These are phyloP conservation scores for Pseudovirgaria hyperparasitica DNA, from an alignment of 2,329 filamentous ascomycete genomes.

Conservation along the genomic window DNA sequence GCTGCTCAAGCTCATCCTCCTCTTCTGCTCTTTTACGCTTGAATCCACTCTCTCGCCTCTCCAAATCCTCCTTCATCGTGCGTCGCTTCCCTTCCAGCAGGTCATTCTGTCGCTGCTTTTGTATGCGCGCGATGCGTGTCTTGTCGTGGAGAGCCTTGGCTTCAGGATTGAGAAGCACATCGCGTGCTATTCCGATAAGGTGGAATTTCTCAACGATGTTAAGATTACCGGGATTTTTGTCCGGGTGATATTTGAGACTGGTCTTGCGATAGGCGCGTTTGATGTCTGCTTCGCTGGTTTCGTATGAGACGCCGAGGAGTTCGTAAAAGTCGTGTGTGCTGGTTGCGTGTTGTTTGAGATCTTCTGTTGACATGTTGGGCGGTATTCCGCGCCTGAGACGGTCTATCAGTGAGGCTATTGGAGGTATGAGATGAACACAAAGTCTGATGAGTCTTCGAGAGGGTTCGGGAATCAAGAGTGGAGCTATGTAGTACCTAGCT, in stretches of 20 bases:
- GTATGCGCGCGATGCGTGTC: conserved; percentile 55
- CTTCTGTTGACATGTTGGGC: no score
- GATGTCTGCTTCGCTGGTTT: conserved; percentile 58
- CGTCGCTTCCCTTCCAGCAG: conserved; percentile 60
- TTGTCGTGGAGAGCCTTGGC: conserved; percentile 69
- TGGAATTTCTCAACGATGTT: conserved; percentile 72
- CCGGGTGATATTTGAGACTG: conserved; percentile 84
- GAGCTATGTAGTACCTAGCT: no score
- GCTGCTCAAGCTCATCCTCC: conserved; percentile 41
- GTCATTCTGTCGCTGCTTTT: conserved; percentile 58
- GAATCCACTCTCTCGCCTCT: conserved; percentile 53
- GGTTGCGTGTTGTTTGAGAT: no score
- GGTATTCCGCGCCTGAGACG: no score
- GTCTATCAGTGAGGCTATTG: no score
- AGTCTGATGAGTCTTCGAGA: no score
- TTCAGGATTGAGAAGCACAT: conserved; percentile 60
- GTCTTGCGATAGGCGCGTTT: conserved; percentile 74
- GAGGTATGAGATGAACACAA: no score
- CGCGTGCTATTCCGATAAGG: conserved; percentile 71
- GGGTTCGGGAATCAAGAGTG: no score
- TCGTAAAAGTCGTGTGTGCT: conserved; percentile 57
- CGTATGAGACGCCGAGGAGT: conserved; percentile 54
- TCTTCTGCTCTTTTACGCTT: conserved; percentile 34
- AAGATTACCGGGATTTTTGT: conserved; percentile 57
- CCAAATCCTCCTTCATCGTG: conserved; percentile 75